Percentiles rank a stretch among this genome's conserved stretches.
Conservation (phyloP, 345 rosid genomes). For the Bruguiera sexangula region DNA sequence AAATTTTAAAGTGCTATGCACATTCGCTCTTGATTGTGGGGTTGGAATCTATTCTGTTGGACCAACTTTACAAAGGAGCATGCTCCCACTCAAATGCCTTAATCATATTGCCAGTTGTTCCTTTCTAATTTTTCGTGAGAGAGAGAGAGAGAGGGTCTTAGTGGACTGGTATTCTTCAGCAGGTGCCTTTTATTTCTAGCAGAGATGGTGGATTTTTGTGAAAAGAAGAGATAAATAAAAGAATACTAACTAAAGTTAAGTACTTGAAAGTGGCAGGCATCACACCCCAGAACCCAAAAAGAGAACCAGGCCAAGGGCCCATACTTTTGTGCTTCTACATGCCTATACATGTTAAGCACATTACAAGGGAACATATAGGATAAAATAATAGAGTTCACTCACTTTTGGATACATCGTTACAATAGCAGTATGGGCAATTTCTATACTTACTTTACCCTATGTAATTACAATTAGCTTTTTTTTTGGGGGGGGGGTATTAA, state of each 20-base stretch:
- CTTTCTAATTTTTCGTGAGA: conserved; percentile 24
- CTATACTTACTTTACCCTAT: too few relatives aligned
- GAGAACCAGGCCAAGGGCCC: conserved; percentile 28
- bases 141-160: conserved; percentile 27
- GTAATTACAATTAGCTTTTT: background rate
- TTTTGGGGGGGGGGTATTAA: background rate
- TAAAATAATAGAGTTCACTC: background rate
- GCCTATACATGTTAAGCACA: background rate
- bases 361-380: background rate
- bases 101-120: conserved; percentile 24
- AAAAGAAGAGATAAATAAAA: conserved; percentile 42
- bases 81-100: conserved; percentile 24
- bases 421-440: background rate
- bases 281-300: conserved; percentile 33
- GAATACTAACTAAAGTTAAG: conserved; percentile 7
- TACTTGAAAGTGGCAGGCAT: conserved; percentile 41
- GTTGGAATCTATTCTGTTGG: conserved; percentile 33
- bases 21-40: conserved; percentile 28
- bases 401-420: background rate
- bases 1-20: background rate
- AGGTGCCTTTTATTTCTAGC: conserved; percentile 14
- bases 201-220: conserved; percentile 27
- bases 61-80: conserved; percentile 30
- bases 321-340: conserved; percentile 29
- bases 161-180: conserved; percentile 39